A percentile compares a stretch with the other conserved stretches of the same genome.
phyloP scores from a whole-genome alignment of 129 eudicot genomes.

The Lonicera japonica region DNA sequence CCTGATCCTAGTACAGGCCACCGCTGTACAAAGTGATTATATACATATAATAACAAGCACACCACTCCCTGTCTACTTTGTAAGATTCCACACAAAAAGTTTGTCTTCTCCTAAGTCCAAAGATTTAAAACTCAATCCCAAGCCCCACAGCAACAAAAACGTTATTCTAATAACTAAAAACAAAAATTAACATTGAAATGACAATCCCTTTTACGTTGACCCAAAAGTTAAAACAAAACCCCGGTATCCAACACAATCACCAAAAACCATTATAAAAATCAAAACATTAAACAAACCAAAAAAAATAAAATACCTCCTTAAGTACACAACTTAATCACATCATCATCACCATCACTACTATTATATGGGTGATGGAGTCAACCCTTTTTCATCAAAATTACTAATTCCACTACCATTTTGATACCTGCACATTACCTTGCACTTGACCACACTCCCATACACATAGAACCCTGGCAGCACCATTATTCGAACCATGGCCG shows the following conservation, averaged over 20 bases:
- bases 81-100: not conserved
- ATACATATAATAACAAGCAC: not conserved
- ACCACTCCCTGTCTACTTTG: not conserved
- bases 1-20: too few relatives aligned
- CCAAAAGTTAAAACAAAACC: conserved; percentile 18
- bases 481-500: conserved; percentile 69
- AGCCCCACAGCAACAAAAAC: too few relatives aligned
- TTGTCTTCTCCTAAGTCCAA: too few relatives aligned
- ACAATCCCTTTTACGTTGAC: conserved; percentile 23
- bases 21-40: too few relatives aligned
- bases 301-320: too few relatives aligned
- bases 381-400: conserved; percentile 18
- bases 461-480: conserved; percentile 94
- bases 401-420: conserved; percentile 24
- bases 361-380: conserved; percentile 31
- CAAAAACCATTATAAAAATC: not conserved
- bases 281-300: too few relatives aligned
- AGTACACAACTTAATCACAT: conserved; percentile 12
- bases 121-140: too few relatives aligned
- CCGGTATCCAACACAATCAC: conserved; percentile 9
- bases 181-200: conserved; percentile 1
- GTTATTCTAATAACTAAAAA: not conserved
- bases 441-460: conserved; percentile 87
- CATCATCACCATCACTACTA: not conserved
- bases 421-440: conserved; percentile 91